Evolutionary conservation across 306 rosid genomes (phyloP).

Genomic region (Myrica gale): DNA sequence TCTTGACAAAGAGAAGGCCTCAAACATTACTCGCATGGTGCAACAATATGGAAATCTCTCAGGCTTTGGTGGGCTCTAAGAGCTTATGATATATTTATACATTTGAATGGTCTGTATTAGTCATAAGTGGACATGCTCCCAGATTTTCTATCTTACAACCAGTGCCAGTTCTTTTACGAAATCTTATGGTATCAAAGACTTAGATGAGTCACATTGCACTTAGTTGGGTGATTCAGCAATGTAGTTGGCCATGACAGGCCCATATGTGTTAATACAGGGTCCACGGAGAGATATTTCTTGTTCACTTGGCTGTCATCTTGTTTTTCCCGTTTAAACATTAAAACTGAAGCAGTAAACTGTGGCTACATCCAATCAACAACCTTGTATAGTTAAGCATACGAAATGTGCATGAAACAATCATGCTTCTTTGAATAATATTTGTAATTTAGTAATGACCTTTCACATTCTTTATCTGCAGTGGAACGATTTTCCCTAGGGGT

Average conservation of each 20-base stretch:
- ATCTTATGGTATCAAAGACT: not conserved
- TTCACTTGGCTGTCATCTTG: not conserved
- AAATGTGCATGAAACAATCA: not conserved
- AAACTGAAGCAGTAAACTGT: not conserved
- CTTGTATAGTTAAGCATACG: not conserved
- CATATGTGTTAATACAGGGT: not conserved
- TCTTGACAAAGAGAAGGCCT: slow-evolving; percentile 56
- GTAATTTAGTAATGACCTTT: slow-evolving; percentile 22
- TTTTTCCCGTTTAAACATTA: not conserved
- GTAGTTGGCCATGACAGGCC: not conserved
- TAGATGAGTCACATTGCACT: not conserved
- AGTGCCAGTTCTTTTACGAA: not conserved
- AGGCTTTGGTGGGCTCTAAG: slow-evolving; percentile 53
- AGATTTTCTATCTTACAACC: not conserved
- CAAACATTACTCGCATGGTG: slow-evolving; percentile 43
- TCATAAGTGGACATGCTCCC: not conserved
- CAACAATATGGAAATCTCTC: slow-evolving; percentile 65
- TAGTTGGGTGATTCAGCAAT: not conserved
- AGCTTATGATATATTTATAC: slow-evolving; percentile 10
- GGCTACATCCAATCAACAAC: not conserved
- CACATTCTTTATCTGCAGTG: slow-evolving; percentile 41
- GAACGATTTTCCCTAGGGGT: slow-evolving; percentile 67
- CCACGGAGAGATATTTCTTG: not conserved
- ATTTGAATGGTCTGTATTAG: not conserved
- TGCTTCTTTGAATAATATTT: slow-evolving; percentile 15